Base-by-base conservation (phyloP, 2,329 filamentous ascomycete genomes). In the Phialocephala sp. region DNA sequence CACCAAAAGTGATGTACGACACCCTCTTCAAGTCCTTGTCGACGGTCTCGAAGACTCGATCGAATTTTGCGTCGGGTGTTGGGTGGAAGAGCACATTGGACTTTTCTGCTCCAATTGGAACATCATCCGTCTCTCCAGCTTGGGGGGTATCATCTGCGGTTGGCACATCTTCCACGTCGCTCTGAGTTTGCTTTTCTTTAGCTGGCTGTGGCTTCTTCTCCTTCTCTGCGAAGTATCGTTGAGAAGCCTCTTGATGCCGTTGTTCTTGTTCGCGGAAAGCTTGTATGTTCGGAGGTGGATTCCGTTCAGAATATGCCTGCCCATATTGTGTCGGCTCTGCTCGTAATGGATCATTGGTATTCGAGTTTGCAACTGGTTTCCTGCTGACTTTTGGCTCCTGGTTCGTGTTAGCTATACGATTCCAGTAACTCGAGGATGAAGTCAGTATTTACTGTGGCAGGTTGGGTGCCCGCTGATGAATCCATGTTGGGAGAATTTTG, bases 221-320 rank as follows among this genome's bases (percentile, higher is more conserved):
- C 5, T 59, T 63, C n/a, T 67, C 67, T 35, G 56, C 66, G 24
- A 70, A 70, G 55, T 68, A 70, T 58, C 52, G 55, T 24, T 27
- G 64, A 8, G 68, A 70, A 43, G 65, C 60, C 47, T 67, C 66
- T 8, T 68, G 66, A 14, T 66, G 58, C 27, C 62, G 47, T 43
- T 55, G 56, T 37, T 68, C 59, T 12, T 66, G 61, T 36, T 64
- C 56, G 12, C 62, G 65, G 35, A 72, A 68, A 35, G 18, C 60
- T 63, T 72, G 68, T 4, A 72, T 68, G 32, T 72, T 73, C 15
- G 71, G 71, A 41, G 69, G 65, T 9, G 71, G 70, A 55, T 73
- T 73, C 20, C 66, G 27, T 35, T 68, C 69, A 2, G 70, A 72
- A 35, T 72, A 72, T 22, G 68, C 63, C 55, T 68, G 66, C 4